Evolutionary conservation across 2,329 filamentous ascomycete species (phyloP).

Genomic region (Triangularia setosa): DNA sequence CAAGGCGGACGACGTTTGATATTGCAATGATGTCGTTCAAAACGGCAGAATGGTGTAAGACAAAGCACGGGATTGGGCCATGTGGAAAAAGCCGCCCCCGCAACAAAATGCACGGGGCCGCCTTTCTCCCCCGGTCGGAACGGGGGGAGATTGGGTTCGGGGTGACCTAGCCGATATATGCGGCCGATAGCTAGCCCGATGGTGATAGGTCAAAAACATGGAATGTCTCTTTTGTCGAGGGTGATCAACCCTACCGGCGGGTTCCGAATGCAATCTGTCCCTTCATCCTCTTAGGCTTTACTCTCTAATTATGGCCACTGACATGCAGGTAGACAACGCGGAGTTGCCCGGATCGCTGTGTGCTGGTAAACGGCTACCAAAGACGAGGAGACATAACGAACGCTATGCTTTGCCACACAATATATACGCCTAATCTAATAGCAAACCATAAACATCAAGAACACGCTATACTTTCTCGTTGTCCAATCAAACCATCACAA

Average conservation of each 20-base stretch:
- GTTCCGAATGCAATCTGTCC: background rate
- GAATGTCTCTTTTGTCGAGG: background rate
- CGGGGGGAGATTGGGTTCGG: background rate
- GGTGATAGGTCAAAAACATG: background rate
- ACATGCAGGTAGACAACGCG: background rate
- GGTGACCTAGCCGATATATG: background rate
- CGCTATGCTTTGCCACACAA: background rate
- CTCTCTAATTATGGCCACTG: background rate
- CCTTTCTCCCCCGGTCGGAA: background rate
- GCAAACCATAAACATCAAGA: background rate
- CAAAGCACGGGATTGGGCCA: background rate
- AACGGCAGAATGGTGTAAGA: background rate
- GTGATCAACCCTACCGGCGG: background rate
- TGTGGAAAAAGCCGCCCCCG: background rate
- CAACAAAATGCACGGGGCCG: background rate
- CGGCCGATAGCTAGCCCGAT: background rate
- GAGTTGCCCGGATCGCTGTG: background rate
- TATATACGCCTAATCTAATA: background rate
- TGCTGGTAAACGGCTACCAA: background rate
- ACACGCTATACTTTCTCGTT: background rate
- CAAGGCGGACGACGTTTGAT: background rate
- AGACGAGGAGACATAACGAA: background rate
- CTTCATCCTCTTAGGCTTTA: background rate
- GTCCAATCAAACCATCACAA: background rate
- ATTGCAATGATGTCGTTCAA: background rate